Percentiles rank a stretch among this genome's conserved stretches.
These are phyloP conservation scores for Agaricus sinodeliciosus DNA, from an alignment of 768 basidiomycete genomes.

Conservation along the genomic window DNA sequence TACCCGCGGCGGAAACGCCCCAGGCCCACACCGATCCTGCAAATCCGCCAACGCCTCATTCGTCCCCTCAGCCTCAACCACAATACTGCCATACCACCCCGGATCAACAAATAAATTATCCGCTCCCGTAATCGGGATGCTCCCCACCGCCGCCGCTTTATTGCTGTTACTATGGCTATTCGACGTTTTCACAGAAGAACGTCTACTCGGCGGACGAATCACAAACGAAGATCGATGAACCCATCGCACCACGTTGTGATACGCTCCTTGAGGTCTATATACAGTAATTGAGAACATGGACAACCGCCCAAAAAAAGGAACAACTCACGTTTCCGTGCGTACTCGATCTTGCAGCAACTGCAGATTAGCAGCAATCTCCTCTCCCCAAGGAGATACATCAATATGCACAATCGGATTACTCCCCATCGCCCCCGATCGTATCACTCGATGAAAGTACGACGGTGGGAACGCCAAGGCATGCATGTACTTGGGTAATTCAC, in stretches of 20 bases:
- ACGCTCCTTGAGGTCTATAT: constrained; percentile 66
- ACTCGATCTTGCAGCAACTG: constrained; percentile 75
- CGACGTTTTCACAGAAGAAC: background rate
- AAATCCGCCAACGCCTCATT: constrained; percentile 79
- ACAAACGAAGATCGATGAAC: constrained; percentile 74
- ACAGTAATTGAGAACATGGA: background rate
- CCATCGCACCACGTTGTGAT: constrained; percentile 83
- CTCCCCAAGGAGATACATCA: constrained; percentile 74
- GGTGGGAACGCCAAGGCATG: constrained; percentile 78
- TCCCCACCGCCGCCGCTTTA: constrained; percentile 14
- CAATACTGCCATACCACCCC: constrained; percentile 78
- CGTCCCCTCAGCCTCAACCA: constrained; percentile 84
- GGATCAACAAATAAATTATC: constrained; percentile 58
- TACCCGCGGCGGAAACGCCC: constrained; percentile 58
- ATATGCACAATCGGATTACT: constrained; percentile 64
- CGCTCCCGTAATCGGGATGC: constrained; percentile 50
- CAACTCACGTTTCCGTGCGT: constrained; percentile 71
- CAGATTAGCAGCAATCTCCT: constrained; percentile 65
- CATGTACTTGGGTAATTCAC: constrained; percentile 76
- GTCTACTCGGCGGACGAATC: constrained; percentile 41
- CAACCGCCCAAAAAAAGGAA: background rate
- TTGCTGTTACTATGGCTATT: background rate
- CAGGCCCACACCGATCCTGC: constrained; percentile 63
- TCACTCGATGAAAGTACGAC: constrained; percentile 84
- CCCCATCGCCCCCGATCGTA: constrained; percentile 50